Percentiles rank a stretch among this genome's conserved stretches.
Evolutionary conservation across 768 basidiomycete genomes (phyloP).

Genomic region (Russula virescens): DNA sequence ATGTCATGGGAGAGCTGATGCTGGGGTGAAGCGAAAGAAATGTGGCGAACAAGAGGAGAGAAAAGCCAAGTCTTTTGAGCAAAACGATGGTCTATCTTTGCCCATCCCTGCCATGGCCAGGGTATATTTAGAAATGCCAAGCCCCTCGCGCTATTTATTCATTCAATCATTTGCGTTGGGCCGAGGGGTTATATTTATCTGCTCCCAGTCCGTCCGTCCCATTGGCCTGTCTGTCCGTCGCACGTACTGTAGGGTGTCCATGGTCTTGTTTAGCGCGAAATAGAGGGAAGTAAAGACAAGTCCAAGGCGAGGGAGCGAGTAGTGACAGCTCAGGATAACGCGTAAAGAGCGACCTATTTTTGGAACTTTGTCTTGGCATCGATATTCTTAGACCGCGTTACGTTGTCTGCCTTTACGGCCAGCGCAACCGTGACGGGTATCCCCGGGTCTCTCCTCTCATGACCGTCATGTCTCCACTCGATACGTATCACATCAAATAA

Average conservation of each 20-base stretch:
- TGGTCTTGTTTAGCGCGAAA: too few relatives aligned
- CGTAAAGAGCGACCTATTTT: slow-evolving; percentile 5
- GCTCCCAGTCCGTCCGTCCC: not conserved
- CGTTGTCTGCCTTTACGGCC: not conserved
- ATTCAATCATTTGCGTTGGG: not conserved
- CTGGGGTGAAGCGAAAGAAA: not conserved
- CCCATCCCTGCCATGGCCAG: slow-evolving; percentile 10
- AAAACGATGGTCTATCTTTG: slow-evolving; percentile 15
- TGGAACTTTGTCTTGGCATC: slow-evolving; percentile 12
- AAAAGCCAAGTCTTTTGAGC: slow-evolving; percentile 24
- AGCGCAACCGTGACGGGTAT: too few relatives aligned
- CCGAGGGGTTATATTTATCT: not conserved
- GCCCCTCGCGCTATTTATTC: slow-evolving; percentile 24
- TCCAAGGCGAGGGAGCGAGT: not conserved
- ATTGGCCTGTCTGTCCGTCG: too few relatives aligned
- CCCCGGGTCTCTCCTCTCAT: too few relatives aligned
- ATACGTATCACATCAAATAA: too few relatives aligned
- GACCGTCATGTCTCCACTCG: too few relatives aligned
- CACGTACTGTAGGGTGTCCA: too few relatives aligned
- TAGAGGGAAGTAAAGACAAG: too few relatives aligned
- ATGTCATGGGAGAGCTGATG: slow-evolving; percentile 14
- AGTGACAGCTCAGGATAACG: not conserved
- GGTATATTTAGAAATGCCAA: slow-evolving; percentile 26
- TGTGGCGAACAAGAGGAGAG: not conserved
- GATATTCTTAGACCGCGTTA: slow-evolving; percentile 6